Evolutionary conservation across 345 rosid genomes (phyloP).

Genomic region (Acer negundo): DNA sequence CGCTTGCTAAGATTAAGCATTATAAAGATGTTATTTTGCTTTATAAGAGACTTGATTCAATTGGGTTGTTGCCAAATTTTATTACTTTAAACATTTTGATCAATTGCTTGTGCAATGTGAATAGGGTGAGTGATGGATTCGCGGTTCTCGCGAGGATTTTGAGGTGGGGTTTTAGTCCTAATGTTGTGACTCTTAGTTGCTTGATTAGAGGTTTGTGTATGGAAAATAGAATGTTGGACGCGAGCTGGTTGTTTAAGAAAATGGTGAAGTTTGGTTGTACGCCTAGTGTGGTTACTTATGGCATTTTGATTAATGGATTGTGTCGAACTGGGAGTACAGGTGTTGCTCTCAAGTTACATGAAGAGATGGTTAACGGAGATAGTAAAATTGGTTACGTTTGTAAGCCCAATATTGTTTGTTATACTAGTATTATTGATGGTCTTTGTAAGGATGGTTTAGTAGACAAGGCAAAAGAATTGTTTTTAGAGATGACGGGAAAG

Average conservation of each 20-base stretch:
- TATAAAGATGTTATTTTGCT: conserved; percentile 3
- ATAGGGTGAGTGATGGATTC: conserved; percentile 23
- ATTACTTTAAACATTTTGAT: conserved; percentile 33
- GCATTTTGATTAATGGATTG: conserved; percentile 13
- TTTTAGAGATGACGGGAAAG: conserved; percentile 32
- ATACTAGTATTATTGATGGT: conserved; percentile 32
- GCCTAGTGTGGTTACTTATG: conserved; percentile 21
- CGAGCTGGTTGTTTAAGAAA: conserved; percentile 18
- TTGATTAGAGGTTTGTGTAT: conserved; percentile 37
- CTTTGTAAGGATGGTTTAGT: conserved; percentile 23
- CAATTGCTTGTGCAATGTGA: conserved; percentile 20
- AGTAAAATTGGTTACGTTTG: neutral
- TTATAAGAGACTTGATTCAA: conserved; percentile 2
- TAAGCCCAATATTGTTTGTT: conserved; percentile 13
- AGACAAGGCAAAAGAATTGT: conserved; percentile 35
- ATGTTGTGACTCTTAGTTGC: conserved; percentile 25
- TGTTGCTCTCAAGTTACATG: conserved; percentile 15
- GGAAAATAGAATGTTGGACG: conserved; percentile 13
- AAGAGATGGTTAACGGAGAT: neutral
- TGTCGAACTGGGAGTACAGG: neutral
- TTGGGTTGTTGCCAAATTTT: conserved; percentile 21
- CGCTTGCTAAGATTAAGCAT: conserved; percentile 4
- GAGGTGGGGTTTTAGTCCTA: conserved; percentile 29
- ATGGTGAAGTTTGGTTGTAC: conserved; percentile 22
- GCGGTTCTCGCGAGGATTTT: conserved; percentile 32